Conservation (phyloP, 306 rosid genomes). For the Begonia loranthoides region DNA sequence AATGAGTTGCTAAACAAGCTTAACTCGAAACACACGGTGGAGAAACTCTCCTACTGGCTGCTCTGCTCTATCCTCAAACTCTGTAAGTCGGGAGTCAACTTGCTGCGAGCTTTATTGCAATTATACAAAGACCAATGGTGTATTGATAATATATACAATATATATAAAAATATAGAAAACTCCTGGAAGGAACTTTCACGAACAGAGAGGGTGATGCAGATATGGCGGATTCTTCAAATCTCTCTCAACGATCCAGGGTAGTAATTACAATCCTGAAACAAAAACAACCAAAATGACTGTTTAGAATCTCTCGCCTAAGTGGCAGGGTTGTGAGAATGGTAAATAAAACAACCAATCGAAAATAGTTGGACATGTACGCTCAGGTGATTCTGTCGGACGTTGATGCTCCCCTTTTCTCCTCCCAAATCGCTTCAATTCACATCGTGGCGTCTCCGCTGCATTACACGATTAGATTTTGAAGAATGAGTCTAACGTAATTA, state of each 20-base stretch:
- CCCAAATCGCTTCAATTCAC: constrained; percentile 34
- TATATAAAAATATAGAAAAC: not conserved
- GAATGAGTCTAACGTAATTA: not conserved
- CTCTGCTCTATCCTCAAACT: too few species aligned
- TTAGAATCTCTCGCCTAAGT: constrained; percentile 8
- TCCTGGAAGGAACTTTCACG: not conserved
- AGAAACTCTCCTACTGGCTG: too few species aligned
- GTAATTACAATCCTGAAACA: constrained; percentile 57
- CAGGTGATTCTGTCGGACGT: constrained; percentile 14
- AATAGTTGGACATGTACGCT: not conserved
- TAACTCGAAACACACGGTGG: too few species aligned
- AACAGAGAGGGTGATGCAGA: not conserved
- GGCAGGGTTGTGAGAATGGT: too few species aligned
- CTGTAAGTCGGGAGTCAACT: too few species aligned
- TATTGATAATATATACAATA: not conserved
- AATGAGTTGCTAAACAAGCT: too few species aligned
- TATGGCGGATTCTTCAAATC: constrained; percentile 4
- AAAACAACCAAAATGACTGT: not conserved
- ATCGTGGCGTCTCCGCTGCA: constrained; percentile 51
- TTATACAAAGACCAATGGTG: not conserved
- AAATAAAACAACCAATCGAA: too few species aligned
- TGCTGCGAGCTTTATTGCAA: too few species aligned
- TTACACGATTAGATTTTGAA: not conserved
- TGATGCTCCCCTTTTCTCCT: constrained; percentile 31
- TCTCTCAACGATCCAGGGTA: constrained; percentile 60